Base-by-base conservation (phyloP, 306 rosid species). In the Vigna unguiculata region DNA sequence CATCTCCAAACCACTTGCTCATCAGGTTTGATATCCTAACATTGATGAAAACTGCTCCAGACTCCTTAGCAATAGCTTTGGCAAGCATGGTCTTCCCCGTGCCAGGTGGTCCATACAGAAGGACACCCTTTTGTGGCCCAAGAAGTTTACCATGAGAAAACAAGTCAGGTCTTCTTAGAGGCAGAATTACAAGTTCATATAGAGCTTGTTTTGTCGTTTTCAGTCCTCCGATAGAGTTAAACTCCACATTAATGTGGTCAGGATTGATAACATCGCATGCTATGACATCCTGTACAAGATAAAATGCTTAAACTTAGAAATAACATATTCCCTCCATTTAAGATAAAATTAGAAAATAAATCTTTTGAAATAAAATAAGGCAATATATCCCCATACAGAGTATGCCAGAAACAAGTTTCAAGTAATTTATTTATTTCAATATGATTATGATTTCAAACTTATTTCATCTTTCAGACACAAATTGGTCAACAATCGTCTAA, bases 1-100 rank as follows among this genome's bases (percentile, higher is more conserved):
- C 99, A 88, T 96, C 99, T 43, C 99, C 99, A 71, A 96, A 96
- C 99, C 99, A 96, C 89, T 96, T 96, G 91, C 99, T 96, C 99
- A 96, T 96, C 71, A 96, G 88, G 85, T 91, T 96, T 8, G 99
- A 96, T 86, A 96, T 83, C 84, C 91, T 89, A 43, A 92, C 93
- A 28, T 96, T 96, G 47, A 96, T 96, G 78, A 96, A 96, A 70
- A 96, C 98, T 69, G 99, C 99, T 62, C 88, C 97, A 22, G 98
- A 92, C 76, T 96, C 99, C 85, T 91, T 92, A 1, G 99, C 99
- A 75, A 96, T 96, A 81, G 99, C 98, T 84, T 96, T 96, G 25
- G 99, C 99, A 72, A 96, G 97, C 99, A 96, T 96, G 19, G 99
- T 96, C 84, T 96, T 96, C 72, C 99, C 99, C 4, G 99, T 96